These are phyloP conservation scores for Tetrapisispora namnaoensis DNA, from an alignment of 805 yeast genomes.

Conservation along the genomic window DNA sequence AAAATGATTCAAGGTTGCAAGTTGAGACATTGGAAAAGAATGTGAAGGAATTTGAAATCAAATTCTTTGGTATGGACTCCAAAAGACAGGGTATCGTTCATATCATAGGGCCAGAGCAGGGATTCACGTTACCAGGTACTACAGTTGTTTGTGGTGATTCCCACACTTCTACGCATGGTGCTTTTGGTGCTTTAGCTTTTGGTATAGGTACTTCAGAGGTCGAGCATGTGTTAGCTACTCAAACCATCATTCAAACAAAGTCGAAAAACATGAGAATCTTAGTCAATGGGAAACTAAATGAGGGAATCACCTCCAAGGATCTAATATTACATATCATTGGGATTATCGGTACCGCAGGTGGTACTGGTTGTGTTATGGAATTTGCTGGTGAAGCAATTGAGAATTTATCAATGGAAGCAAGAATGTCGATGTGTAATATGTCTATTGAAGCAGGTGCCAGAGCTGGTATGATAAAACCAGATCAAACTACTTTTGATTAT, in stretches of 20 bases:
- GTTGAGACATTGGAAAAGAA: conserved; percentile 87
- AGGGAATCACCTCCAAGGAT: conserved; percentile 95
- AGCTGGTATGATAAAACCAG: conserved; percentile 98
- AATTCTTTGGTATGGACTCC: conserved; percentile 92
- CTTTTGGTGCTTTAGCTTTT: conserved; percentile 93
- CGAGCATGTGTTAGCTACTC: conserved; percentile 97
- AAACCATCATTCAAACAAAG: conserved; percentile 87
- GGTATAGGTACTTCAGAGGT: conserved; percentile 99
- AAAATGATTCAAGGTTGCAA: conserved; percentile 86
- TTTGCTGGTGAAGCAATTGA: conserved; percentile 94
- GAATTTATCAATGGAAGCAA: conserved; percentile 86
- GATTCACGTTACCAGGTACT: conserved; percentile 96
- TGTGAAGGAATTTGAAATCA: conserved; percentile 79
- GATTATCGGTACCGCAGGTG: conserved; percentile 97
- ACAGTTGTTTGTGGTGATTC: conserved; percentile 99
- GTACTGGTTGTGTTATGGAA: conserved; percentile 95
- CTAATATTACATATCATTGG: conserved; percentile 90
- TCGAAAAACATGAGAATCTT: conserved; percentile 91
- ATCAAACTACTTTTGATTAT: conserved; percentile 78
- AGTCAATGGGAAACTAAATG: conserved; percentile 72
- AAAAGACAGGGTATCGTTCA: conserved; percentile 96
- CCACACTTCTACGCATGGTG: conserved; percentile 98
- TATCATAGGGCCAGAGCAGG: conserved; percentile 98
- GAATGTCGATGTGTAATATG: conserved; percentile 99
- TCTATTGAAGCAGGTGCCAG: conserved; percentile 98